phyloP scores from a whole-genome alignment of 495 filamentous ascomycete species.

The Rhypophila decipiens region DNA sequence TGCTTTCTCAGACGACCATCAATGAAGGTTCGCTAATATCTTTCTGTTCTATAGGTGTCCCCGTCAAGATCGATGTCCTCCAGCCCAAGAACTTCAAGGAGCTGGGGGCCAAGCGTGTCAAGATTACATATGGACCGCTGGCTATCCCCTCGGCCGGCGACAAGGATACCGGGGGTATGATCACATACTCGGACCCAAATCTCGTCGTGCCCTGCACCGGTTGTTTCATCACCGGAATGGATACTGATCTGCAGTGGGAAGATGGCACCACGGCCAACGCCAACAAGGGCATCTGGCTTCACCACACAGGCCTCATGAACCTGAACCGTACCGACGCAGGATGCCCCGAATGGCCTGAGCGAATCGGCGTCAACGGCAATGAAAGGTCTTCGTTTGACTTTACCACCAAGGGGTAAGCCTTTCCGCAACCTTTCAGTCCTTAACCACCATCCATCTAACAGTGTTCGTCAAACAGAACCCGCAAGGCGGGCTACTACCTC shows the following conservation, averaged over 20 bases:
- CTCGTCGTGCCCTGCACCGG: conserved; percentile 5
- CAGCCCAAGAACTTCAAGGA: conserved; percentile 9
- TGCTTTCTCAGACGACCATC: too few species aligned
- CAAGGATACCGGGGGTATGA: background rate
- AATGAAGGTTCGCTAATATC: too few species aligned
- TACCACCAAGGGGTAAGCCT: conserved; percentile 5
- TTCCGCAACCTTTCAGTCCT: background rate
- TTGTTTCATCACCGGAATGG: conserved; percentile 4
- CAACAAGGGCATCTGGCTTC: conserved; percentile 11
- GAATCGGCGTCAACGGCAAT: conserved; percentile 7
- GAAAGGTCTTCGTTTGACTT: conserved; percentile 6
- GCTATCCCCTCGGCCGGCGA: background rate
- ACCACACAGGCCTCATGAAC: conserved; percentile 10
- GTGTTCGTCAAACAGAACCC: conserved; percentile 4
- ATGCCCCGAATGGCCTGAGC: conserved; percentile 7
- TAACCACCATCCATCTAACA: background rate
- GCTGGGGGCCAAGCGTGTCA: conserved; percentile 4
- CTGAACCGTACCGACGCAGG: conserved; percentile 6
- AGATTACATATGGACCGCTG: conserved; percentile 6
- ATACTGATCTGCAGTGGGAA: background rate
- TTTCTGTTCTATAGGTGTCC: too few species aligned
- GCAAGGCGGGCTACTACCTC: conserved; percentile 10
- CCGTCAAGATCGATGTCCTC: conserved; percentile 1
- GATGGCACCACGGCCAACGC: conserved; percentile 9
- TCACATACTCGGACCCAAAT: background rate